A percentile compares a stretch with the other conserved stretches of the same genome.
These are phyloP conservation scores for Abeoforma whisleri DNA, from an alignment of 78 protist genomes.

Conservation along the genomic window DNA sequence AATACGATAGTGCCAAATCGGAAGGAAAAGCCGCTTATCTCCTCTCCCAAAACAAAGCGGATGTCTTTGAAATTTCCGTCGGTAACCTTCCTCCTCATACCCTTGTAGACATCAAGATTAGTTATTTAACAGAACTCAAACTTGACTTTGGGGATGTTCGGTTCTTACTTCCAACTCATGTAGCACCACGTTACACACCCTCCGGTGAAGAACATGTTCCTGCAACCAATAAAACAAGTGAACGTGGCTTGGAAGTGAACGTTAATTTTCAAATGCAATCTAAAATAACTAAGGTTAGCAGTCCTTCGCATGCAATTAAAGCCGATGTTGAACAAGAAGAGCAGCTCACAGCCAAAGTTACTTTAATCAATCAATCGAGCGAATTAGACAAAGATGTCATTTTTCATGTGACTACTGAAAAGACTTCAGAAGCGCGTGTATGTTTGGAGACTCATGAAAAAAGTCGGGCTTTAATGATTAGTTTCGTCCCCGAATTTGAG, in stretches of 20 bases:
- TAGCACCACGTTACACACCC: slow-evolving; percentile 57
- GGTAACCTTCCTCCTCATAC: slow-evolving; percentile 73
- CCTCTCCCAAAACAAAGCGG: slow-evolving; percentile 52
- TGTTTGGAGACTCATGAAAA: slow-evolving; percentile 54
- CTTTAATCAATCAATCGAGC: neutral
- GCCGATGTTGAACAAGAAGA: slow-evolving; percentile 14
- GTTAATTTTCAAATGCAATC: slow-evolving; percentile 37
- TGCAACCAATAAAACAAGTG: neutral
- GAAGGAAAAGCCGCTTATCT: slow-evolving; percentile 39
- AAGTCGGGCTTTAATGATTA: slow-evolving; percentile 29
- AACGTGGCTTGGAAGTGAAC: neutral
- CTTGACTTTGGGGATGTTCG: slow-evolving; percentile 50
- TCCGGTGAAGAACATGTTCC: slow-evolving; percentile 25
- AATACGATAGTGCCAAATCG: slow-evolving; percentile 8
- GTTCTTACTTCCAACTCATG: slow-evolving; percentile 60
- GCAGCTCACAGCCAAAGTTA: slow-evolving; percentile 49
- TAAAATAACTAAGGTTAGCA: slow-evolving; percentile 1
- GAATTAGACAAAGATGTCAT: slow-evolving; percentile 52
- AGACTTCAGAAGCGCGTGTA: slow-evolving; percentile 52
- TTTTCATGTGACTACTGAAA: slow-evolving; percentile 34
- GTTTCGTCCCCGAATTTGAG: slow-evolving; percentile 37
- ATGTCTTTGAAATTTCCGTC: slow-evolving; percentile 62
- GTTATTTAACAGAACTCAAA: slow-evolving; percentile 58
- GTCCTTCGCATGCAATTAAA: slow-evolving; percentile 14
- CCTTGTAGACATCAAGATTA: slow-evolving; percentile 51